Base-by-base conservation (phyloP, 2,329 filamentous ascomycete genomes). In the Scleromitrula shiraiana region DNA sequence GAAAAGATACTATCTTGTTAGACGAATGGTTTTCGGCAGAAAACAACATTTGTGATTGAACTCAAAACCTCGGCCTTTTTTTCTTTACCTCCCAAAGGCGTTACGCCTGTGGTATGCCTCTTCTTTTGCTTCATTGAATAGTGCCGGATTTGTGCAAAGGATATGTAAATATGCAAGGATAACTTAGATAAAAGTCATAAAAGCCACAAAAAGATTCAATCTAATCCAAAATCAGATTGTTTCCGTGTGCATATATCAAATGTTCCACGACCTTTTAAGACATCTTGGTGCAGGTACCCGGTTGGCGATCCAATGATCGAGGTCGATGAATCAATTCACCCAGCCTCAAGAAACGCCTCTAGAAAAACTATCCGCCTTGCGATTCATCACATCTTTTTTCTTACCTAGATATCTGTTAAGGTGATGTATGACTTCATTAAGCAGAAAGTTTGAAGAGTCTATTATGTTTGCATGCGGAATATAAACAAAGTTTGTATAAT, bases 201-300 rank as follows among this genome's bases (percentile, higher is more conserved):
- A n/a, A 22, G 10, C 2, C 10, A 38, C 19, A 7, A 47, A 47
- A 17, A 27, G 15, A n/a, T 9, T 26, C 23, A 33, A n/a, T 46
- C 24, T 12, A 41, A 7, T 26, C n/a, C 37, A 17, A 41, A 24
- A 45, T n/a, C 22, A 14, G 19, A n/a, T 46, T 9, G 14, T 40
- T 12, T 20, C 32, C 44, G n/a, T n/a, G n/a, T n/a, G n/a, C 22
- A 10, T 41, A n/a, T 20, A 20, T 46, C 22, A 29, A 40, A 23
- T 37, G 40, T 49, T 27, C 23, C 46, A 43, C 46, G 32, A 15
- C 46, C 32, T 49, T 42, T n/a, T 38, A 30, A 44, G 46, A 44
- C 39, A 37, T 19, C 46, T 19, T 43, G 32, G 46, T 44, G 40
- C 46, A 44, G 46, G 46, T 43, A 49, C 46, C 46, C 40, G 46